Percentiles rank a stretch among this genome's conserved stretches.
Conservation (phyloP, 306 rosid genomes). For the Gastrolobium bilobum region DNA sequence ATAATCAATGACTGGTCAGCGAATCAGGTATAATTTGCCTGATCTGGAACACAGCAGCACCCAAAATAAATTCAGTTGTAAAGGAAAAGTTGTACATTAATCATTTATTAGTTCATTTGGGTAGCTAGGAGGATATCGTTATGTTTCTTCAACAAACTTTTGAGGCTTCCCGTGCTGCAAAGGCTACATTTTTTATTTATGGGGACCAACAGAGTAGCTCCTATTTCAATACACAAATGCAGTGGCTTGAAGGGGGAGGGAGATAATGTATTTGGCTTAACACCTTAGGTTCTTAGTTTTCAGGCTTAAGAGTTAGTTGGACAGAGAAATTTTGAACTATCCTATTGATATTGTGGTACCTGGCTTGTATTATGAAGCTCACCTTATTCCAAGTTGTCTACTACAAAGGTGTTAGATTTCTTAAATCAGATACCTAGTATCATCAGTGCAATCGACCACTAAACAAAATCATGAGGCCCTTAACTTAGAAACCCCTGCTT, state of each 20-base stretch:
- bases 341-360: background rate
- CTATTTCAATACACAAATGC: constrained; percentile 15
- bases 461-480: background rate
- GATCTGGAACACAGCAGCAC: background rate
- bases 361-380: constrained; percentile 20
- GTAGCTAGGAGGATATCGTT: constrained; percentile 5
- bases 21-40: constrained; percentile 6
- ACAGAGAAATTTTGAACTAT: constrained; percentile 1
- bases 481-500: constrained; percentile 10
- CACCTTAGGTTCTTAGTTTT: background rate
- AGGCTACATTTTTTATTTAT: constrained; percentile 2
- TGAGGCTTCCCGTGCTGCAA: constrained; percentile 15
- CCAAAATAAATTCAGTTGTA: constrained; percentile 1
- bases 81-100: background rate
- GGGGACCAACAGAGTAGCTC: background rate
- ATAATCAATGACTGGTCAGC: background rate
- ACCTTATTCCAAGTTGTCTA: background rate
- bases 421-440: constrained; percentile 17
- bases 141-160: constrained; percentile 1
- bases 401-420: constrained; percentile 6
- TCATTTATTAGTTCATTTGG: constrained; percentile 16
- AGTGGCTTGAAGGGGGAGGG: background rate
- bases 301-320: constrained; percentile 5
- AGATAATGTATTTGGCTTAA: background rate
- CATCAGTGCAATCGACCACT: constrained; percentile 42